phyloP scores from a whole-genome alignment of 345 rosid species.

The Noccaea caerulescens region DNA sequence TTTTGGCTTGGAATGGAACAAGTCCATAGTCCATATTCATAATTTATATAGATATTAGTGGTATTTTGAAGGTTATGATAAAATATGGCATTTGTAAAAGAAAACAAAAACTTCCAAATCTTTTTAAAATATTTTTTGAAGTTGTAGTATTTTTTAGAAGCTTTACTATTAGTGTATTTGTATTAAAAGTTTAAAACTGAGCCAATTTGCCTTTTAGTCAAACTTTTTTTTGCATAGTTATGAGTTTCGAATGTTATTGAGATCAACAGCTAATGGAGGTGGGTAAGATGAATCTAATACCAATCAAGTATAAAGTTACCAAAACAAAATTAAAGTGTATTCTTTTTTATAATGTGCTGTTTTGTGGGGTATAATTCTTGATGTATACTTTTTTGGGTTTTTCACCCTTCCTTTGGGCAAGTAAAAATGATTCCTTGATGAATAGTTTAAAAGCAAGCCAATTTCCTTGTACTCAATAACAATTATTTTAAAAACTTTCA shows the following conservation, averaged over 20 bases:
- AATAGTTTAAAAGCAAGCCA: conserved; percentile 37
- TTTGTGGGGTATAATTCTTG: conserved; percentile 46
- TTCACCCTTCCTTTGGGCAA: conserved; percentile 35
- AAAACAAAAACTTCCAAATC: too few species aligned
- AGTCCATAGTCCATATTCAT: not conserved
- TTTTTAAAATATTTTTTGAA: too few species aligned
- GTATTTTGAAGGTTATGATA: not conserved
- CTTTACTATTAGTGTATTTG: conserved; percentile 1
- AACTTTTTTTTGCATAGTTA: not conserved
- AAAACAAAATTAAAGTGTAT: conserved; percentile 43
- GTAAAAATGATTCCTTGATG: conserved; percentile 42
- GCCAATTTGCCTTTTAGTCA: not conserved
- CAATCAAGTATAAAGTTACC: conserved; percentile 45
- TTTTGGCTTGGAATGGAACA: not conserved
- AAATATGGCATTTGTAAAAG: too few species aligned
- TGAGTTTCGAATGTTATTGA: conserved; percentile 25
- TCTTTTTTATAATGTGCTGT: conserved; percentile 40
- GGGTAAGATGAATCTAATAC: conserved; percentile 49
- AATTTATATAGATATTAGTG: not conserved
- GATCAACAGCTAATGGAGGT: conserved; percentile 44
- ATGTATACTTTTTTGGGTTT: conserved; percentile 34
- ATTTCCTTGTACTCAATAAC: conserved; percentile 34
- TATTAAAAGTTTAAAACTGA: not conserved
- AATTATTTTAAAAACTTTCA: conserved; percentile 21
- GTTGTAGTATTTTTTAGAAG: not conserved